Conservation (phyloP, 2,329 filamentous ascomycete genomes). For the Apiospora koreana region DNA sequence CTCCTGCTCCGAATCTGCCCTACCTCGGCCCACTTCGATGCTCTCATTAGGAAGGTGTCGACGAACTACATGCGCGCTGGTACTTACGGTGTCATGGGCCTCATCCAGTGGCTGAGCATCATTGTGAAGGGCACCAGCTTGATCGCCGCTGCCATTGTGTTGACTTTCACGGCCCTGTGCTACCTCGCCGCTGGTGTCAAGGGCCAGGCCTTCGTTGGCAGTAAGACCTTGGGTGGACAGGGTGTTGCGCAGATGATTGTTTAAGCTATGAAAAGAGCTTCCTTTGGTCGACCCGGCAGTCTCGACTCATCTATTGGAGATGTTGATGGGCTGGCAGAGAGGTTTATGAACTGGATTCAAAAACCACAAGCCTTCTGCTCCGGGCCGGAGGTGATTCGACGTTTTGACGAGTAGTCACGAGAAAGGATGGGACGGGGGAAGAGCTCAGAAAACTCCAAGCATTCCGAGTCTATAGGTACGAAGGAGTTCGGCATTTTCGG, state of each 20-base stretch:
- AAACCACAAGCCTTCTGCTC: not conserved
- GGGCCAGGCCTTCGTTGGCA: slow-evolving; percentile 84
- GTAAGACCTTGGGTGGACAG: slow-evolving; percentile 93
- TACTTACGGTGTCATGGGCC: slow-evolving; percentile 79
- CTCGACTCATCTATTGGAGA: not conserved
- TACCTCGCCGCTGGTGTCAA: slow-evolving; percentile 80
- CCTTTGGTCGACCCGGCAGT: not conserved
- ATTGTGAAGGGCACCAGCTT: slow-evolving; percentile 66
- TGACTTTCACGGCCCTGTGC: slow-evolving; percentile 76
- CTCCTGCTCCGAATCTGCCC: slow-evolving; percentile 97
- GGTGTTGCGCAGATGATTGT: slow-evolving; percentile 99
- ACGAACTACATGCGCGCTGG: slow-evolving; percentile 96
- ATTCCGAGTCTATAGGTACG: not conserved
- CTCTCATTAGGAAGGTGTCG: slow-evolving; percentile 85
- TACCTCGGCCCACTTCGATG: slow-evolving; percentile 86
- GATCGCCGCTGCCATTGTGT: slow-evolving; percentile 82
- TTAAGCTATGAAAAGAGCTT: slow-evolving; percentile 41
- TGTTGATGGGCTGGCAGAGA: not conserved
- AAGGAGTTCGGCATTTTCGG: slow-evolving; percentile 5
- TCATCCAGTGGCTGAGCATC: slow-evolving; percentile 83
- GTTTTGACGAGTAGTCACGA: slow-evolving; percentile 1
- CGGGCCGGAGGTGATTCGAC: not conserved
- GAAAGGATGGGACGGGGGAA: not conserved
- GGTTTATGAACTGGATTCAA: slow-evolving; percentile 2
- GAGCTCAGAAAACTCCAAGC: not conserved